Percentiles rank a stretch among this genome's conserved stretches.
These are phyloP conservation scores for Phytophthora podocarpi DNA, from an alignment of 352 stramenopile species.

Conservation along the genomic window DNA sequence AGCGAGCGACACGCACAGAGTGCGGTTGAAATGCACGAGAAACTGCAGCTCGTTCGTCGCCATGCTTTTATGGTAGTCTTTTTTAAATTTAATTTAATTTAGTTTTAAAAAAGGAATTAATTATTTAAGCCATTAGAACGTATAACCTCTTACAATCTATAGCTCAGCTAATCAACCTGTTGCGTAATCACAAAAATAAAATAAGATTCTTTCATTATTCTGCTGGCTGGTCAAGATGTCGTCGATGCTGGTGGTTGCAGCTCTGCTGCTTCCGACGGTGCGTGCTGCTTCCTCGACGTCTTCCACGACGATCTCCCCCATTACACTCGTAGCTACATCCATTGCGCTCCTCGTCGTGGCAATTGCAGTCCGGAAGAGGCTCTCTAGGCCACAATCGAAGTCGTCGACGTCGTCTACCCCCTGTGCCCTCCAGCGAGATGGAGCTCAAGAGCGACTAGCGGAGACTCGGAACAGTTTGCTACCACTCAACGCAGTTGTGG, in stretches of 20 bases:
- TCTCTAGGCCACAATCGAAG: not conserved
- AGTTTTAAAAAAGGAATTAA: too few relatives aligned
- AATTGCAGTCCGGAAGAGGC: slow-evolving; percentile 10
- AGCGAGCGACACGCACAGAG: slow-evolving; percentile 72
- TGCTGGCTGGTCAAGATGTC: too few relatives aligned
- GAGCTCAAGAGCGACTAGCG: slow-evolving; percentile 28
- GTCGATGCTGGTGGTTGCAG: not conserved
- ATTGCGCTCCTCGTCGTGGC: slow-evolving; percentile 11
- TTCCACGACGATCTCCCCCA: not conserved
- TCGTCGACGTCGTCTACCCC: not conserved
- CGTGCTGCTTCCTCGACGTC: not conserved
- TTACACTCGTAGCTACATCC: slow-evolving; percentile 3
- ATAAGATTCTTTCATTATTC: too few relatives aligned
- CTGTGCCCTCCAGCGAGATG: slow-evolving; percentile 44
- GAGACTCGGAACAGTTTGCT: slow-evolving; percentile 23
- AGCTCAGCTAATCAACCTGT: too few relatives aligned
- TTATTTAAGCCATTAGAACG: too few relatives aligned
- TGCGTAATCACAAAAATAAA: too few relatives aligned
- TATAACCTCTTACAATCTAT: too few relatives aligned
- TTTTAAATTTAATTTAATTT: not conserved
- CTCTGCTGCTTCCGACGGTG: slow-evolving; percentile 14
- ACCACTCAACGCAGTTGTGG: slow-evolving; percentile 32
- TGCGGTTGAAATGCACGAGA: slow-evolving; percentile 83
- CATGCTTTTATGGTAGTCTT: slow-evolving; percentile 23
- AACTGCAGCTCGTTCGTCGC: slow-evolving; percentile 56